A percentile compares a stretch with the other conserved stretches of the same genome.
These are phyloP conservation scores for Theobroma grandiflorum DNA, from an alignment of 441 rosid species.

Conservation along the genomic window DNA sequence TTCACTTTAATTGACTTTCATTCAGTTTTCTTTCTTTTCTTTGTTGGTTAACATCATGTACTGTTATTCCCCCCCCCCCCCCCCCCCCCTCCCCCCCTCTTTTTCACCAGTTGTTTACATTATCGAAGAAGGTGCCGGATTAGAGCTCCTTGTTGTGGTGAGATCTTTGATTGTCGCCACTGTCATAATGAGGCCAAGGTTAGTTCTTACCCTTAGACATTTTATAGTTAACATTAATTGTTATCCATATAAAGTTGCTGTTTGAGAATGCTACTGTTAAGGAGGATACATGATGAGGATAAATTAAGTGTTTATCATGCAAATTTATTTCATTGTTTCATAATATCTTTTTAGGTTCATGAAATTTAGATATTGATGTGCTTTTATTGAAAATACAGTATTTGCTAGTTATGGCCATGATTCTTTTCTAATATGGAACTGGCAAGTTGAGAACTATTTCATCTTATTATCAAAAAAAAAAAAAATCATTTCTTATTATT, in stretches of 20 bases:
- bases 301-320: neutral
- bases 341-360: neutral
- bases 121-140: constrained; percentile 78
- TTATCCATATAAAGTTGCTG: neutral
- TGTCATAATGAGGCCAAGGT: constrained; percentile 91
- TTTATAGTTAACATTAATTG: neutral
- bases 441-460: neutral
- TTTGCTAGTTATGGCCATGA: neutral
- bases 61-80: constrained; percentile 33
- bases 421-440: neutral
- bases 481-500: neutral
- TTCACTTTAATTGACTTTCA: neutral
- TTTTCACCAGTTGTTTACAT: constrained; percentile 69
- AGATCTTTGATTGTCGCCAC: constrained; percentile 86
- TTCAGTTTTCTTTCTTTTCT: neutral
- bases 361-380: neutral
- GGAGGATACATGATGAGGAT: neutral
- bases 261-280: neutral
- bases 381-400: neutral
- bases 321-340: neutral
- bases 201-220: neutral
- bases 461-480: neutral
- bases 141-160: constrained; percentile 91
- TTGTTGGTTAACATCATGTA: constrained; percentile 13
- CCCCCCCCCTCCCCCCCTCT: constrained; percentile 36